Conservation (phyloP, 305 asterid genomes). For the Fraxinus velutina region DNA sequence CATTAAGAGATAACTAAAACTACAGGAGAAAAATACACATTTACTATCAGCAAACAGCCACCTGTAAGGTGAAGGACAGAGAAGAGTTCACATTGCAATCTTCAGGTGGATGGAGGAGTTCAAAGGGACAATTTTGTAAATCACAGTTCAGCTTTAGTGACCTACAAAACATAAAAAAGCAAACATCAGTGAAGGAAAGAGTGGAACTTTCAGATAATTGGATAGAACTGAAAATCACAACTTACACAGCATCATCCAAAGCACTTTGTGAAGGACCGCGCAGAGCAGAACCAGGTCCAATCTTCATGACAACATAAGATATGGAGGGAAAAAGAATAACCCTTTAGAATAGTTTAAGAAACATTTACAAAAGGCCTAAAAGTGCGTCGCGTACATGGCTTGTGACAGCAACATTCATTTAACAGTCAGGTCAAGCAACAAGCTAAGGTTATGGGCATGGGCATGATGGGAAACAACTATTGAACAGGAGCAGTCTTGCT, state of each 20-base stretch:
- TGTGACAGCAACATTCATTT: neutral
- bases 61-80: conserved; percentile 95
- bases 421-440: conserved; percentile 3
- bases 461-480: neutral
- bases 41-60: conserved; percentile 31
- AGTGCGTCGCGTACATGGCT: neutral
- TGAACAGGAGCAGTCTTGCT: neutral
- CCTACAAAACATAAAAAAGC: conserved; percentile 42
- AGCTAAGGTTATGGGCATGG: neutral
- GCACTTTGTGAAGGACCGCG: conserved; percentile 85
- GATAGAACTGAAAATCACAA: conserved; percentile 22
- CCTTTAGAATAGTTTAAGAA: neutral
- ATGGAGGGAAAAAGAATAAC: conserved; percentile 9
- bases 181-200: conserved; percentile 19
- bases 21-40: conserved; percentile 14
- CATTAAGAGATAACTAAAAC: neutral
- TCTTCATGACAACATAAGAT: conserved; percentile 43
- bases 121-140: conserved; percentile 68
- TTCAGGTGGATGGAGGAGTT: conserved; percentile 94
- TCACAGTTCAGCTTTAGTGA: conserved; percentile 72
- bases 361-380: neutral
- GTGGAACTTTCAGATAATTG: neutral
- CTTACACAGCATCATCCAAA: conserved; percentile 79
- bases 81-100: conserved; percentile 99
- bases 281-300: conserved; percentile 89